phyloP scores from a whole-genome alignment of 768 basidiomycete species.

The Coprinellus aureogranulatus region DNA sequence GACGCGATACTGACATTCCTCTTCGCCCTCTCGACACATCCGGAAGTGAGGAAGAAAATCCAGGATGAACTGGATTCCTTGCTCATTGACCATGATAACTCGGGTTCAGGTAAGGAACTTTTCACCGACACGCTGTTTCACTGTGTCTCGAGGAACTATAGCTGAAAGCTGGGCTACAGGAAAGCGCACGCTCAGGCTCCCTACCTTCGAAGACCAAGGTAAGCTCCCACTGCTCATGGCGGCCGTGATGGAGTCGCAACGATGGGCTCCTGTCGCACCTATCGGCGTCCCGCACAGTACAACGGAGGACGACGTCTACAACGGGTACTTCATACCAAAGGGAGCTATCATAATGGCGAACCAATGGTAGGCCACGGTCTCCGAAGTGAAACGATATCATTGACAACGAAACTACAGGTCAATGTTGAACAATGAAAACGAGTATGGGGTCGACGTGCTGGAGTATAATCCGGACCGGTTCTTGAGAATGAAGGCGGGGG shows the following conservation, averaged over 20 bases:
- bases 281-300: slow-evolving; percentile 29
- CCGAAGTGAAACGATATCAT: background rate
- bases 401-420: too few species aligned
- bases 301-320: slow-evolving; percentile 36
- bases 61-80: slow-evolving; percentile 39
- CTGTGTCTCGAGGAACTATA: too few species aligned
- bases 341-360: slow-evolving; percentile 28
- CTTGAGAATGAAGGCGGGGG: too few species aligned
- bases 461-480: too few species aligned
- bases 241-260: slow-evolving; percentile 33
- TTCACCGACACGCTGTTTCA: too few species aligned
- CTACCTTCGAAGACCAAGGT: slow-evolving; percentile 34
- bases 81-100: slow-evolving; percentile 16
- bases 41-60: slow-evolving; percentile 33
- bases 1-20: slow-evolving; percentile 30
- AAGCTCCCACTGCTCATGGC: slow-evolving; percentile 38
- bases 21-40: slow-evolving; percentile 39
- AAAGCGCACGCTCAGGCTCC: slow-evolving; percentile 23
- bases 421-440: too few species aligned
- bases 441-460: too few species aligned
- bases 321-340: slow-evolving; percentile 30
- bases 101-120: too few species aligned
- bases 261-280: slow-evolving; percentile 11
- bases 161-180: too few species aligned
- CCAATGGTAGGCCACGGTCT: slow-evolving; percentile 17